phyloP scores from a whole-genome alignment of 257 asterid genomes.

The Jaltomata sinuosa region DNA sequence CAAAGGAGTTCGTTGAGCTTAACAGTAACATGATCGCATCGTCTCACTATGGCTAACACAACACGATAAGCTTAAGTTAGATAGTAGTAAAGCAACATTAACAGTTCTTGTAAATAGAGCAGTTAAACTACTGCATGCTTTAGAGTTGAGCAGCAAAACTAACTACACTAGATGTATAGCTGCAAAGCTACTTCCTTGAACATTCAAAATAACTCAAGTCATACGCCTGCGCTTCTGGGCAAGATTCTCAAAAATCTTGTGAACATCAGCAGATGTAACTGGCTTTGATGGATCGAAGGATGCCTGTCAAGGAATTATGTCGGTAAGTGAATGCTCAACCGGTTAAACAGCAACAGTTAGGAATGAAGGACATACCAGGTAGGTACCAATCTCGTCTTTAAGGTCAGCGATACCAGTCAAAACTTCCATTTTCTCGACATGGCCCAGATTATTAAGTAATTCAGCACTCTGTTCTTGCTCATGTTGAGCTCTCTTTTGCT shows the following conservation, averaged over 20 bases:
- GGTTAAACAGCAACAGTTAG: neutral
- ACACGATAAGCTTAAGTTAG: neutral
- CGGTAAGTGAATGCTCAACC: neutral
- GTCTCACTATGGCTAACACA: neutral
- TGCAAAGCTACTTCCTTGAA: neutral
- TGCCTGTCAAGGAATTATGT: constrained; percentile 29
- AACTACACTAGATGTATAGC: neutral
- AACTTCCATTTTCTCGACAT: constrained; percentile 77
- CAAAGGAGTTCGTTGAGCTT: neutral
- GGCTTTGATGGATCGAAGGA: constrained; percentile 53
- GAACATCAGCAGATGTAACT: constrained; percentile 59
- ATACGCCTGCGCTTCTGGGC: constrained; percentile 58
- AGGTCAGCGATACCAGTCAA: constrained; percentile 75
- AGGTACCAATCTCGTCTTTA: constrained; percentile 62
- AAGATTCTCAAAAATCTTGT: constrained; percentile 66
- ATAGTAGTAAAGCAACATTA: neutral
- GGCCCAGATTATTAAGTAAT: constrained; percentile 67
- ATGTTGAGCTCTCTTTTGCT: constrained; percentile 67
- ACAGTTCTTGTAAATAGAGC: neutral
- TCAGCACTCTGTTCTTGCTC: constrained; percentile 66
- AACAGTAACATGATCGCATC: neutral
- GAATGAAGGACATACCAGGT: constrained; percentile 44
- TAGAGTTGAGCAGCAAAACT: neutral
- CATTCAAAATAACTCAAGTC: constrained; percentile 14
- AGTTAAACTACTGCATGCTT: neutral